Evolutionary conservation across 176 grass and related monocot species (phyloP).

Genomic region (Bothriochloa decipiens): DNA sequence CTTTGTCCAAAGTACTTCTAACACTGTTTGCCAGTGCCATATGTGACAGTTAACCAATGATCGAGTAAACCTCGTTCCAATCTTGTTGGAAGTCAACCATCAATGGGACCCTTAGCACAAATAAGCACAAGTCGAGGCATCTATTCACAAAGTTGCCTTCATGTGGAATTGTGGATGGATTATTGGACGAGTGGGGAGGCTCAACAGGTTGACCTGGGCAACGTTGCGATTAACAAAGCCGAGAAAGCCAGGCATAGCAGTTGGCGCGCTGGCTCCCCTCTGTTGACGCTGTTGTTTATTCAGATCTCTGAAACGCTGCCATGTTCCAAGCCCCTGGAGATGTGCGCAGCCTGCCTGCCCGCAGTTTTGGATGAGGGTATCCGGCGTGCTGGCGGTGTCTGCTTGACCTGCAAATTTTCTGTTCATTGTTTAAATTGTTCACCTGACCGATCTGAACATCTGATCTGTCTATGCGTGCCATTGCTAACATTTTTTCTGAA

Average conservation of each 20-base stretch:
- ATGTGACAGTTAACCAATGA: neutral
- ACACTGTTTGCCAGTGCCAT: neutral
- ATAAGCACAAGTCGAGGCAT: neutral
- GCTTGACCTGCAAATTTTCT: conserved; percentile 46
- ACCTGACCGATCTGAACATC: conserved; percentile 27
- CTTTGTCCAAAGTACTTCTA: neutral
- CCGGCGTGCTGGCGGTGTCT: neutral
- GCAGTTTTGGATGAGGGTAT: conserved; percentile 37
- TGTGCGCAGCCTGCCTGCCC: conserved; percentile 43
- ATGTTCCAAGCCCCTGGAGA: conserved; percentile 56
- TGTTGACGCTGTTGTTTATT: conserved; percentile 50
- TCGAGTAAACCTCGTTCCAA: neutral
- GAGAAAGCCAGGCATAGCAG: conserved; percentile 15
- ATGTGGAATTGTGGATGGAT: neutral
- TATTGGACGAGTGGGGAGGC: conserved; percentile 39
- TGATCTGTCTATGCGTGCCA: conserved; percentile 30
- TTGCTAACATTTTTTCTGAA: conserved; percentile 1
- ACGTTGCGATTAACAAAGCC: conserved; percentile 19
- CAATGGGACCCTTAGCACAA: neutral
- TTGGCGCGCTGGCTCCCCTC: conserved; percentile 46
- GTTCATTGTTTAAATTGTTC: conserved; percentile 15
- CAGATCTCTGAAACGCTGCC: conserved; percentile 31
- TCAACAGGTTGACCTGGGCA: conserved; percentile 61
- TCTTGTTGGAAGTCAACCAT: neutral
- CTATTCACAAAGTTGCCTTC: neutral